Evolutionary conservation across 352 stramenopile species (phyloP).

Genomic region (Phytophthora pseudosyringae): DNA sequence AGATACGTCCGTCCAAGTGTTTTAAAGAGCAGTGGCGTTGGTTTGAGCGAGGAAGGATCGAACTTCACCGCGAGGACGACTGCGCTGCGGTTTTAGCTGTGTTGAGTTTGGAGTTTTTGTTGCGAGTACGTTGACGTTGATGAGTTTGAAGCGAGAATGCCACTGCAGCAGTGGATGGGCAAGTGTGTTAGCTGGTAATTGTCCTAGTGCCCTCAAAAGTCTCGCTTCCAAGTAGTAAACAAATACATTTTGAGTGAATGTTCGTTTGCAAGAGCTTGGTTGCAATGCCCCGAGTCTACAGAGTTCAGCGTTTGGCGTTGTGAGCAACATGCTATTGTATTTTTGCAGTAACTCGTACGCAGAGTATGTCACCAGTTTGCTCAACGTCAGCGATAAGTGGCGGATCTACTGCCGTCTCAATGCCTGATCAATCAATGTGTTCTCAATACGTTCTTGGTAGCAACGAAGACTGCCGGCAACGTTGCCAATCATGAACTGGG

Average conservation of each 20-base stretch:
- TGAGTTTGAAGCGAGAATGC: slow-evolving; percentile 13
- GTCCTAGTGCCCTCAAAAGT: background rate
- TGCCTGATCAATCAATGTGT: slow-evolving; percentile 36
- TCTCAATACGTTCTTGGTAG: slow-evolving; percentile 57
- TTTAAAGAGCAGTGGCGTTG: slow-evolving; percentile 7
- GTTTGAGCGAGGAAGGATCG: slow-evolving; percentile 17
- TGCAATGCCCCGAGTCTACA: background rate
- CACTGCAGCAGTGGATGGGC: slow-evolving; percentile 1
- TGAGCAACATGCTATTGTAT: background rate
- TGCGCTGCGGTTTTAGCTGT: slow-evolving; percentile 1
- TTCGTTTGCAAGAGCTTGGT: background rate
- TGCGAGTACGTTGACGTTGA: slow-evolving; percentile 9
- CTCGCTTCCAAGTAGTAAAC: slow-evolving; percentile 6
- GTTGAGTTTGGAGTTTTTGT: slow-evolving; percentile 16
- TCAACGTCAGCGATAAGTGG: background rate
- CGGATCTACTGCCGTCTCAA: background rate
- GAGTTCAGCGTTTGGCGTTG: background rate
- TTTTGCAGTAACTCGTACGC: no score
- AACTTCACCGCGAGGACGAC: slow-evolving; percentile 18
- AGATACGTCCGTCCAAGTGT: slow-evolving; percentile 2
- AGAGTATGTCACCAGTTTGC: background rate
- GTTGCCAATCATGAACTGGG: slow-evolving; percentile 50
- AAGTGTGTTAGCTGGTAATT: slow-evolving; percentile 15
- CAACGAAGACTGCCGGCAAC: slow-evolving; percentile 40
- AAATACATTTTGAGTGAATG: slow-evolving; percentile 1